A percentile compares a stretch with the other conserved stretches of the same genome.
Conservation (phyloP, 116 monocot species). For the Trichopus zeylanicus region DNA sequence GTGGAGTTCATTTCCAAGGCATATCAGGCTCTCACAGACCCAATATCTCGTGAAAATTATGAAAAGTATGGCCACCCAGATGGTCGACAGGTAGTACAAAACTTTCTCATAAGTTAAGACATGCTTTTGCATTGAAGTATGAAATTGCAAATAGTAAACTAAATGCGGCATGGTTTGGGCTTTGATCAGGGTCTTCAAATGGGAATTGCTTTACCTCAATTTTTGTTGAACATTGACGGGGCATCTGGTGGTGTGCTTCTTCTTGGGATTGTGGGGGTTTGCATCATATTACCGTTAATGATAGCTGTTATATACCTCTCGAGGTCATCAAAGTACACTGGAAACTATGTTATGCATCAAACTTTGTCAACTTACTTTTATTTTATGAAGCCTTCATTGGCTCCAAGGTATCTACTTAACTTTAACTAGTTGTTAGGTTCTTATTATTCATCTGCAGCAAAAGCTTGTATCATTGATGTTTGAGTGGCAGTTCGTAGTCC, state of each 20-base stretch:
- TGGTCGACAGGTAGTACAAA: constrained; percentile 97
- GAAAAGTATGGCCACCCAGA: constrained; percentile 97
- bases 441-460: no score
- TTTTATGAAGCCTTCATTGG: constrained; percentile 81
- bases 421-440: no score
- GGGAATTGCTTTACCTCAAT: constrained; percentile 91
- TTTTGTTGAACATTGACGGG: constrained; percentile 70
- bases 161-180: no score
- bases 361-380: no score
- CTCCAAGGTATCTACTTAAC: constrained; percentile 71
- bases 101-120: no score
- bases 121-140: no score
- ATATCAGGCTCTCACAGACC: constrained; percentile 91
- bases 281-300: constrained; percentile 75
- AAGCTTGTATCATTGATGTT: no score
- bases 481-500: no score
- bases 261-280: constrained; percentile 79
- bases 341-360: constrained; percentile 84
- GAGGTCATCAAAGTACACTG: constrained; percentile 87
- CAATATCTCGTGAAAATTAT: constrained; percentile 87
- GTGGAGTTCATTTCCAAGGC: constrained; percentile 95
- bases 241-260: constrained; percentile 73
- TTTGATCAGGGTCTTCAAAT: constrained; percentile 86
- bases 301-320: constrained; percentile 78
- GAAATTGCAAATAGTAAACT: no score